These are phyloP conservation scores for Fusarium torreyae DNA, from an alignment of 2,329 filamentous ascomycete genomes.

Conservation along the genomic window DNA sequence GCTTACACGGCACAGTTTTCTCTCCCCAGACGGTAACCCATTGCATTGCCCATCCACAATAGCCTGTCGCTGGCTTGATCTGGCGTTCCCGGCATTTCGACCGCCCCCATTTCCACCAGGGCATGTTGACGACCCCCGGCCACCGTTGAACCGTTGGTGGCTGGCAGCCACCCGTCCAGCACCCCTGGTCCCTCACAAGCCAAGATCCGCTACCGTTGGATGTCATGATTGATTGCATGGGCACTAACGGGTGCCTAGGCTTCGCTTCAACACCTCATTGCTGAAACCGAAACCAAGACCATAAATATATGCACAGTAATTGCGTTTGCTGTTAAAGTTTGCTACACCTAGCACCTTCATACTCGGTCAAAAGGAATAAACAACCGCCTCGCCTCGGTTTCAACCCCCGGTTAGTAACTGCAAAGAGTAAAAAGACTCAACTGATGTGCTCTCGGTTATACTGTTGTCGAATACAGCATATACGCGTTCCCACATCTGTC, in stretches of 20 bases:
- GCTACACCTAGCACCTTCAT: slow-evolving; percentile 29
- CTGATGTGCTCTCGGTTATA: slow-evolving; percentile 18
- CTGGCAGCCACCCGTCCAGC: slow-evolving; percentile 28
- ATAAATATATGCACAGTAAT: slow-evolving; percentile 12
- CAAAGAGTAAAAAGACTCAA: slow-evolving; percentile 14
- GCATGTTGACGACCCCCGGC: slow-evolving; percentile 27
- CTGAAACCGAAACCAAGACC: slow-evolving; percentile 39
- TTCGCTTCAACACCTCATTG: slow-evolving; percentile 27
- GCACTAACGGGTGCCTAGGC: slow-evolving; percentile 30
- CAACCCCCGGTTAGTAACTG: slow-evolving; percentile 19
- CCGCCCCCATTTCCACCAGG: slow-evolving; percentile 22
- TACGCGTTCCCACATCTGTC: slow-evolving; percentile 25
- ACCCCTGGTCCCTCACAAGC: slow-evolving; percentile 29
- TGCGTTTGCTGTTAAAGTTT: slow-evolving; percentile 21
- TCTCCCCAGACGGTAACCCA: slow-evolving; percentile 12
- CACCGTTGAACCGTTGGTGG: slow-evolving; percentile 34
- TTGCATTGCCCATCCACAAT: slow-evolving; percentile 12
- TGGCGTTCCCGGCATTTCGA: slow-evolving; percentile 40
- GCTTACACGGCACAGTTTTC: slow-evolving; percentile 30
- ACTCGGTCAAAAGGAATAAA: slow-evolving; percentile 31
- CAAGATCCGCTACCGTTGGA: slow-evolving; percentile 37
- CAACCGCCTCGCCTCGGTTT: slow-evolving; percentile 40
- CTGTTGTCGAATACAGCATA: slow-evolving; percentile 21
- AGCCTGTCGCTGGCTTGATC: slow-evolving; percentile 42
- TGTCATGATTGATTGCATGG: slow-evolving; percentile 33